Evolutionary conservation across 2,329 filamentous ascomycete genomes (phyloP).

Genomic region (Onygenales sp.): DNA sequence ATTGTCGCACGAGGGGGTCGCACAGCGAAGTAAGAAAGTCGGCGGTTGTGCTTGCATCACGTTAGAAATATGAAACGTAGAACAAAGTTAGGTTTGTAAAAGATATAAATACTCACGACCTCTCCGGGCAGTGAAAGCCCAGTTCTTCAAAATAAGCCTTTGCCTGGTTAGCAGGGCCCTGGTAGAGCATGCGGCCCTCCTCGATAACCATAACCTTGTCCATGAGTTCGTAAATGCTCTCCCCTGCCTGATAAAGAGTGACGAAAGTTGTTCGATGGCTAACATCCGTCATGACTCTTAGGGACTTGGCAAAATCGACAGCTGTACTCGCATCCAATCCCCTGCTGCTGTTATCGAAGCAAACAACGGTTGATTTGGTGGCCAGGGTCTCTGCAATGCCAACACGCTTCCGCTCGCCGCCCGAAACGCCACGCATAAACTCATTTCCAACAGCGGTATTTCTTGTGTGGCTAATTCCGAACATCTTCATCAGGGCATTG

Average conservation of each 20-base stretch:
- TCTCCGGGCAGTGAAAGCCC: constrained; percentile 50
- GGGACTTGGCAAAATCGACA: constrained; percentile 63
- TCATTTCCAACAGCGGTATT: constrained; percentile 69
- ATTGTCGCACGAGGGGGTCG: constrained; percentile 58
- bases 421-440: constrained; percentile 62
- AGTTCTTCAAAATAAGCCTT: constrained; percentile 57
- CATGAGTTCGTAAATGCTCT: constrained; percentile 63
- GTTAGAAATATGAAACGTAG: background rate
- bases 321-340: constrained; percentile 74
- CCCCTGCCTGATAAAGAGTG: constrained; percentile 62
- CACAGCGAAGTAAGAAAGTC: constrained; percentile 71
- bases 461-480: constrained; percentile 66
- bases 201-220: constrained; percentile 76
- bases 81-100: background rate
- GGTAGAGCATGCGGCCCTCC: constrained; percentile 58
- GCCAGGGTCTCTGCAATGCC: constrained; percentile 69
- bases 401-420: constrained; percentile 72
- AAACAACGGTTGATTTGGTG: constrained; percentile 62
- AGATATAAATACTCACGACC: constrained; percentile 23
- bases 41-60: constrained; percentile 52
- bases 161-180: constrained; percentile 52
- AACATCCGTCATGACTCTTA: constrained; percentile 66
- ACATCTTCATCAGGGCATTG: constrained; percentile 60
- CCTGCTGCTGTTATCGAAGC: constrained; percentile 72
- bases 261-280: constrained; percentile 61